Percentiles rank a stretch among this genome's conserved stretches.
phyloP scores from a whole-genome alignment of 2,329 filamentous ascomycete species.

The Hypoxylon sp. region DNA sequence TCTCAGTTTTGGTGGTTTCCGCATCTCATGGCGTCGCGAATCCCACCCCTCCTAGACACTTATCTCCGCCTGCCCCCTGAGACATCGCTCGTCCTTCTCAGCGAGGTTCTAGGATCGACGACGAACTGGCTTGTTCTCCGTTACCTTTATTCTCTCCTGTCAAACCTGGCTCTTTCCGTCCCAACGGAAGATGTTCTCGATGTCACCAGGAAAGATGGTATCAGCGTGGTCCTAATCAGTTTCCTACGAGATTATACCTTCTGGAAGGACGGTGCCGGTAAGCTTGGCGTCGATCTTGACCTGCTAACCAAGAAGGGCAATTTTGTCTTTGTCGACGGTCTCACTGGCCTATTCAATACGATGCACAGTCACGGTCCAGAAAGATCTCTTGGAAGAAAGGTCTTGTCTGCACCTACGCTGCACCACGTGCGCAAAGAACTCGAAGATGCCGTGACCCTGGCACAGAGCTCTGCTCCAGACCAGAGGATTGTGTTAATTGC shows the following conservation, averaged over 20 bases:
- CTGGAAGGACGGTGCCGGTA: conserved; percentile 79
- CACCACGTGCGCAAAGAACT: conserved; percentile 58
- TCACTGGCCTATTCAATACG: conserved; percentile 68
- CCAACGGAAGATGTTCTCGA: conserved; percentile 45
- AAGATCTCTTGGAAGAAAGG: conserved; percentile 28
- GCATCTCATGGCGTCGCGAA: conserved; percentile 61
- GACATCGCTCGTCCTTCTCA: conserved; percentile 74
- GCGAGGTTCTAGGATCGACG: conserved; percentile 73
- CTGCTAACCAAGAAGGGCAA: conserved; percentile 67
- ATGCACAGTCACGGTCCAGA: conserved; percentile 12
- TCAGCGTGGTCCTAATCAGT: conserved; percentile 80
- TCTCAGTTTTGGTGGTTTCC: conserved; percentile 12
- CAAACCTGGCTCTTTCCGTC: conserved; percentile 11
- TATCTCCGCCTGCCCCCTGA: conserved; percentile 71
- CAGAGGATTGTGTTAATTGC: conserved; percentile 70
- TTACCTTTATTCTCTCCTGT: conserved; percentile 64
- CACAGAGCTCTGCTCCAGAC: conserved; percentile 45
- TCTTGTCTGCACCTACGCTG: conserved; percentile 52
- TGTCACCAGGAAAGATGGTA: conserved; percentile 51
- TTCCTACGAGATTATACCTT: conserved; percentile 84
- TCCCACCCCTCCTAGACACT: conserved; percentile 74
- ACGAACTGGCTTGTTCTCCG: conserved; percentile 75
- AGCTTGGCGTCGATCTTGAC: conserved; percentile 79
- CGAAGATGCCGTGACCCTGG: conserved; percentile 56
- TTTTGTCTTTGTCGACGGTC: conserved; percentile 82